Evolutionary conservation across 2,329 filamentous ascomycete genomes (phyloP).

Genomic region (Beauveria caledonica): DNA sequence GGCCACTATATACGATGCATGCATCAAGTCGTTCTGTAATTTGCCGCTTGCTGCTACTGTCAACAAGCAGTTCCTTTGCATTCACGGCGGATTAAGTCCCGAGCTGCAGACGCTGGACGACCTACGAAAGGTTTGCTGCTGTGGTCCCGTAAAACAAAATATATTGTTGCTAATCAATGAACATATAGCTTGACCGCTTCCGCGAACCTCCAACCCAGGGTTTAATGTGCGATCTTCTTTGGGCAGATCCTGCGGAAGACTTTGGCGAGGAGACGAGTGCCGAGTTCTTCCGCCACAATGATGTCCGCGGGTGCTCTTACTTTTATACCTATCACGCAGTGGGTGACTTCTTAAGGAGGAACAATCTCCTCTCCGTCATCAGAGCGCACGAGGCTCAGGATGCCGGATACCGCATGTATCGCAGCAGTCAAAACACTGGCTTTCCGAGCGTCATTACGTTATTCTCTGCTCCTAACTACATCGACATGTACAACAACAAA

Average conservation of each 20-base stretch:
- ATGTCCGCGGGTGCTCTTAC: constrained; percentile 96
- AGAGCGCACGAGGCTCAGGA: constrained; percentile 97
- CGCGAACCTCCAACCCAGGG: constrained; percentile 94
- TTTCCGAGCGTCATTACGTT: constrained; percentile 99
- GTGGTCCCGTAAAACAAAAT: neutral
- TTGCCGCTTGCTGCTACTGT: constrained; percentile 91
- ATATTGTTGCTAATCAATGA: constrained; percentile 13
- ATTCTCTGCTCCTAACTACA: constrained; percentile 96
- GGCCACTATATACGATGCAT: constrained; percentile 89
- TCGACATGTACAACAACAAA: constrained; percentile 99
- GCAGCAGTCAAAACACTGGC: constrained; percentile 93
- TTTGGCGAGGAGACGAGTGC: constrained; percentile 98
- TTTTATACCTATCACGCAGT: constrained; percentile 98
- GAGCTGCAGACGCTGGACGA: constrained; percentile 95
- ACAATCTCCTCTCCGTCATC: constrained; percentile 94
- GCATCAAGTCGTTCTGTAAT: constrained; percentile 95
- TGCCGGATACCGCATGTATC: constrained; percentile 98
- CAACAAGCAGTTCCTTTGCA: constrained; percentile 99
- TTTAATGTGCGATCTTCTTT: constrained; percentile 98
- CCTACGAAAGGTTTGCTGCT: constrained; percentile 63
- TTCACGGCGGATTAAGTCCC: constrained; percentile 91
- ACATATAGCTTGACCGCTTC: constrained; percentile 87
- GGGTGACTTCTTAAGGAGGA: constrained; percentile 96
- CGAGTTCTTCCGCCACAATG: constrained; percentile 96
- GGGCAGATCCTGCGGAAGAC: constrained; percentile 95